Evolutionary conservation across 169 alveolate species (phyloP).

Genomic region (Plasmodium gallinaceum): DNA sequence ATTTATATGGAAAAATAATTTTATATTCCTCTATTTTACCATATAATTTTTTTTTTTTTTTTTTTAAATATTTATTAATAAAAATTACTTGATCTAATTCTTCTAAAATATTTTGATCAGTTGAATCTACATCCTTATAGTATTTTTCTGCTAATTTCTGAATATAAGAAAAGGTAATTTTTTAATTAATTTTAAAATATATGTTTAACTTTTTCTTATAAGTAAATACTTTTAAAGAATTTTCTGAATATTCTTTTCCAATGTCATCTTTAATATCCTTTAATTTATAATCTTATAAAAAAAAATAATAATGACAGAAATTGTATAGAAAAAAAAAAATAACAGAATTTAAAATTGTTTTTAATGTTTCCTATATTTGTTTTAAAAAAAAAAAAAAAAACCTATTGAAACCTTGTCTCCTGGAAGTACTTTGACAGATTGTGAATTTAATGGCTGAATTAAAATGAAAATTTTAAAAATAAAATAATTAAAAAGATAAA

Average conservation of each 20-base stretch:
- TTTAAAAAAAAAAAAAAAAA: slow-evolving; percentile 7
- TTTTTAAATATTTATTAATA: neutral
- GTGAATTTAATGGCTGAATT: slow-evolving; percentile 44
- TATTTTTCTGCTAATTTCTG: slow-evolving; percentile 63
- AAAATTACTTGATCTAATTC: slow-evolving; percentile 66
- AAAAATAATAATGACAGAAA: slow-evolving; percentile 1
- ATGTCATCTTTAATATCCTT: slow-evolving; percentile 18
- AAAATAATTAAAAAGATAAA: neutral
- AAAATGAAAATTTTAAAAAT: neutral
- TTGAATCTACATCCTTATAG: slow-evolving; percentile 44
- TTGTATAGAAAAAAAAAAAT: slow-evolving; percentile 4
- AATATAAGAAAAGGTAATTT: neutral
- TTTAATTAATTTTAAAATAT: slow-evolving; percentile 1
- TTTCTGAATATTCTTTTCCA: slow-evolving; percentile 45
- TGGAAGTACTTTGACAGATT: slow-evolving; percentile 70
- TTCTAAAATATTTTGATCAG: slow-evolving; percentile 59
- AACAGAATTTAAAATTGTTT: neutral
- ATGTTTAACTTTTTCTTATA: slow-evolving; percentile 1
- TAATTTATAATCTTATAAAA: slow-evolving; percentile 31
- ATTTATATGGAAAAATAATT: too few species aligned
- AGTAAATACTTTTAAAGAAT: slow-evolving; percentile 43
- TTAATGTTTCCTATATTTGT: neutral
- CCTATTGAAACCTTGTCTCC: slow-evolving; percentile 65
- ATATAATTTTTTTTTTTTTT: neutral
- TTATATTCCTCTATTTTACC: neutral